phyloP scores from a whole-genome alignment of 192 early-diverging fungal species.

The Blastocladiella britannica region DNA sequence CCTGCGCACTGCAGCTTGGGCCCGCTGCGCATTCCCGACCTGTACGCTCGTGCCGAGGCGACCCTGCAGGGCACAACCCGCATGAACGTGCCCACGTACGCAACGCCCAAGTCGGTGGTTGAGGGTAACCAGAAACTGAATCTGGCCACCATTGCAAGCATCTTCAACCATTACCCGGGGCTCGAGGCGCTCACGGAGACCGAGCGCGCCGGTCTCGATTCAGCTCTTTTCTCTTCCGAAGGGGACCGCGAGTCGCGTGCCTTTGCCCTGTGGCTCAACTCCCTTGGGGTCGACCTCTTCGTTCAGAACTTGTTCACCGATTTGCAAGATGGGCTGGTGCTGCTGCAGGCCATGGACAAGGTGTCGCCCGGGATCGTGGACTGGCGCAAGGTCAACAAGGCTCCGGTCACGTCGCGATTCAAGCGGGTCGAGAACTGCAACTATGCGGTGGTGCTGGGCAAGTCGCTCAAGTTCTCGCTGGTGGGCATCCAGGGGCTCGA shows the following conservation, averaged over 20 bases:
- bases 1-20: conserved; percentile 58
- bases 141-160: conserved; percentile 92
- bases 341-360: conserved; percentile 90
- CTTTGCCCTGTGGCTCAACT: conserved; percentile 95
- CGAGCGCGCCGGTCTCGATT: conserved; percentile 79
- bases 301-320: conserved; percentile 98
- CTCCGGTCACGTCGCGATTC: conserved; percentile 59
- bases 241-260: conserved; percentile 46
- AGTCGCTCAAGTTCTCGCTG: conserved; percentile 63
- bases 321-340: conserved; percentile 69
- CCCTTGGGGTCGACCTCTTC: conserved; percentile 87
- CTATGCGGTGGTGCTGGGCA: conserved; percentile 71
- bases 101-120: conserved; percentile 80
- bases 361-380: conserved; percentile 73
- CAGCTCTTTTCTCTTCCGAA: conserved; percentile 21
- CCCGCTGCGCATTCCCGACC: conserved; percentile 59
- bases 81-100: conserved; percentile 81
- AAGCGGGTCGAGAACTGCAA: conserved; percentile 98
- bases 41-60: conserved; percentile 63
- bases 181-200: conserved; percentile 73
- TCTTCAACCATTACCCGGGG: conserved; percentile 96
- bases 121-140: conserved; percentile 94
- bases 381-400: conserved; percentile 78
- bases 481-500: conserved; percentile 92
- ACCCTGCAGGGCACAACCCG: conserved; percentile 79